phyloP scores from a whole-genome alignment of 2,329 filamentous ascomycete species.

The Pseudogymnoascus sp. region DNA sequence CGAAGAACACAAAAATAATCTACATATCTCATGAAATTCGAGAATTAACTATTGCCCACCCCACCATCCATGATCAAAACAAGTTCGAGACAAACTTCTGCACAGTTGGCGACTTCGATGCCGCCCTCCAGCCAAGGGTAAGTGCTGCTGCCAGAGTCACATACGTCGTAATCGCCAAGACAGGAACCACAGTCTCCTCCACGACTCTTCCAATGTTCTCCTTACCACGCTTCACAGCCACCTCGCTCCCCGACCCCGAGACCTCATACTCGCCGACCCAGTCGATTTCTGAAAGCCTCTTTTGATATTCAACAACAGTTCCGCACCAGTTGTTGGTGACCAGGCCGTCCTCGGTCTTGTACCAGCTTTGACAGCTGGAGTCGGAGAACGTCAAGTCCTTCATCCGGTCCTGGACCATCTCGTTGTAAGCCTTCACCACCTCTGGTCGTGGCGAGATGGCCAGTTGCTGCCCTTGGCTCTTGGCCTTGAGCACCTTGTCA shows the following conservation, averaged over 20 bases:
- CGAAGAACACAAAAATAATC: background rate
- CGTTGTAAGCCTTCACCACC: constrained; percentile 36
- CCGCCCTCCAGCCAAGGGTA: background rate
- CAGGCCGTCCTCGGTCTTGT: constrained; percentile 43
- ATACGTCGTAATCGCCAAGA: constrained; percentile 13
- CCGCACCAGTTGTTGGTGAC: constrained; percentile 50
- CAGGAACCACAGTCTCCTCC: constrained; percentile 29
- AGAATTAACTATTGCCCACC: background rate
- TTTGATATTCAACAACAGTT: constrained; percentile 48
- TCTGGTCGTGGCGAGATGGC: constrained; percentile 35
- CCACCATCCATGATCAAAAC: background rate
- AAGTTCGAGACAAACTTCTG: background rate
- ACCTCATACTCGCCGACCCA: constrained; percentile 36
- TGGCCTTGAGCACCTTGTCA: constrained; percentile 37
- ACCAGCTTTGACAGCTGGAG: constrained; percentile 46
- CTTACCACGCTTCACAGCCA: constrained; percentile 21
- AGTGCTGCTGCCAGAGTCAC: background rate
- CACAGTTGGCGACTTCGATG: background rate
- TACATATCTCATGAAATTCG: background rate
- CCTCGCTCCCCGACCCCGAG: constrained; percentile 22
- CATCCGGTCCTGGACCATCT: constrained; percentile 36
- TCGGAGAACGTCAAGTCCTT: constrained; percentile 41
- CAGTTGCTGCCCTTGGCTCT: constrained; percentile 32
- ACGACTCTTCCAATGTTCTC: constrained; percentile 27
- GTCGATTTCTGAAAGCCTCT: constrained; percentile 32